phyloP scores from a whole-genome alignment of 116 monocot species.

The Cymodocea nodosa region DNA sequence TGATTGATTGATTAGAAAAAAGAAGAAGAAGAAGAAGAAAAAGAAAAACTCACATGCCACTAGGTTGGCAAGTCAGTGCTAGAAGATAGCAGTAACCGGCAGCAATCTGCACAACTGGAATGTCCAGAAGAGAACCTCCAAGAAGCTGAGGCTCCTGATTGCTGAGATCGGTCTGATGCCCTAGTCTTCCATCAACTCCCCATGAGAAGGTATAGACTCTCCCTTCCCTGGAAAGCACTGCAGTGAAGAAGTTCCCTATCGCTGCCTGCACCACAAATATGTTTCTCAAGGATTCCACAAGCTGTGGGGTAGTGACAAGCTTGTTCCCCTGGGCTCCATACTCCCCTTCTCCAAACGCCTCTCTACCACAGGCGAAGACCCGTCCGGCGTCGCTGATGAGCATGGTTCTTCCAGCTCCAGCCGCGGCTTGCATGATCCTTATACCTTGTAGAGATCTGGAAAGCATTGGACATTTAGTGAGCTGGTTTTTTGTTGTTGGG shows the following conservation, averaged over 20 bases:
- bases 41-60: conserved; percentile 68
- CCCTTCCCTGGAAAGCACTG: conserved; percentile 88
- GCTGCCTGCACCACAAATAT: conserved; percentile 85
- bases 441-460: conserved; percentile 78
- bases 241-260: conserved; percentile 89
- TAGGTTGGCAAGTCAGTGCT: conserved; percentile 63
- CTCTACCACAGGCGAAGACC: conserved; percentile 88
- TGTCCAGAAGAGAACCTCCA: conserved; percentile 56
- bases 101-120: conserved; percentile 92
- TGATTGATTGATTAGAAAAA: not conserved
- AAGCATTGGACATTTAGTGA: conserved; percentile 12
- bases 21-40: too few relatives aligned
- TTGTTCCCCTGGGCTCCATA: conserved; percentile 52
- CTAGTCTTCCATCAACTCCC: conserved; percentile 65
- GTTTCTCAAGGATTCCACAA: conserved; percentile 61
- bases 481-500: not conserved
- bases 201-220: conserved; percentile 90
- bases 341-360: conserved; percentile 75
- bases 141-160: conserved; percentile 67
- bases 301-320: conserved; percentile 46
- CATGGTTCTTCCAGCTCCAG: conserved; percentile 83
- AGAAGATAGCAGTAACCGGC: conserved; percentile 97
- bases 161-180: conserved; percentile 72
- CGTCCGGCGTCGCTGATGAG: conserved; percentile 73
- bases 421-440: conserved; percentile 87